A percentile compares a stretch with the other conserved stretches of the same genome.
phyloP scores from a whole-genome alignment of 176 grass and related monocot genomes.

The Rhynchospora tenuis region DNA sequence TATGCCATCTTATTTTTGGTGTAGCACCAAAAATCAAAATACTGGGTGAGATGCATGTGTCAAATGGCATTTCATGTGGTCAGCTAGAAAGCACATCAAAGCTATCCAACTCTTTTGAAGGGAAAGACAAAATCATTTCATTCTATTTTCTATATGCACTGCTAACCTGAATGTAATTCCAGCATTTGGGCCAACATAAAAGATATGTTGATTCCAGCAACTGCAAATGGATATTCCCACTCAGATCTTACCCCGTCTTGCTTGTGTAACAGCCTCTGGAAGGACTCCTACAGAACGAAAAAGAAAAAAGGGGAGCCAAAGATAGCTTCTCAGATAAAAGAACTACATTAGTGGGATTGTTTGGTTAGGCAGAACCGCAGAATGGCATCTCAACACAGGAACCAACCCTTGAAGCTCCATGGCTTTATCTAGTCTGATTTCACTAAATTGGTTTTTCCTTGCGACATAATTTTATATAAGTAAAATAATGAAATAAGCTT shows the following conservation, averaged over 20 bases:
- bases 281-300: slow-evolving; percentile 49
- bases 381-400: not conserved
- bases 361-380: not conserved
- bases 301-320: slow-evolving; percentile 13
- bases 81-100: not conserved
- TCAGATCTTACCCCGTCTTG: slow-evolving; percentile 47
- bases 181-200: slow-evolving; percentile 65
- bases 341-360: not conserved
- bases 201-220: slow-evolving; percentile 64
- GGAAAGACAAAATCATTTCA: not conserved
- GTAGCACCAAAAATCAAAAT: not conserved
- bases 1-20: not conserved
- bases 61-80: not conserved
- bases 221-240: slow-evolving; percentile 78
- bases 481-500: not conserved
- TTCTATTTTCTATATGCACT: not conserved
- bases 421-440: not conserved
- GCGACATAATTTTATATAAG: not conserved
- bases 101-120: slow-evolving; percentile 4
- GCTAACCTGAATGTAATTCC: slow-evolving; percentile 52
- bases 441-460: not conserved
- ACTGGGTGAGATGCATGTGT: not conserved
- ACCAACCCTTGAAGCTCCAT: not conserved
- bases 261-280: slow-evolving; percentile 64
- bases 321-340: slow-evolving; percentile 10